A percentile compares a stretch with the other conserved stretches of the same genome.
Conservation (phyloP, 139 green algal genomes). For the Chlamydomonas schloesseri region DNA sequence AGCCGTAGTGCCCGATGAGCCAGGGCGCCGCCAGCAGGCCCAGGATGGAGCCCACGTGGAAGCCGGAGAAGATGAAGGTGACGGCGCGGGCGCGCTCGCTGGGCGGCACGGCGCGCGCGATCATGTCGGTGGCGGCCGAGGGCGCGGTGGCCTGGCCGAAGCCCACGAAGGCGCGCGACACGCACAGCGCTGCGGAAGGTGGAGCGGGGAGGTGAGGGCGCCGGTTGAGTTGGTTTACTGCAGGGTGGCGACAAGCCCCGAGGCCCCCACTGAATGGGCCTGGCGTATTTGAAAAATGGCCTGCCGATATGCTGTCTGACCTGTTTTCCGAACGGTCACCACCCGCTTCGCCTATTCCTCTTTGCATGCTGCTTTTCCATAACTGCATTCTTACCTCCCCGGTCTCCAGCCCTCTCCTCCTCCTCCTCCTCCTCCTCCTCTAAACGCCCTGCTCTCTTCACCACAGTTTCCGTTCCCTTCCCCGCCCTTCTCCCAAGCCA, state of each 20-base stretch:
- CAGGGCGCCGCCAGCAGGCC: conserved; percentile 83
- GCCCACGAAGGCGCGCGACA: conserved; percentile 85
- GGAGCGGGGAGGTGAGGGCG: background rate
- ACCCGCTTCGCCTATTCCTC: too few species aligned
- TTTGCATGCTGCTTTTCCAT: too few species aligned
- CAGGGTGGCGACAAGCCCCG: too few species aligned
- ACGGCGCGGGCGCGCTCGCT: conserved; percentile 85
- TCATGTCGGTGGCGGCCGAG: conserved; percentile 90
- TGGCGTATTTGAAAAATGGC: background rate
- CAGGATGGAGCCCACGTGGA: conserved; percentile 93
- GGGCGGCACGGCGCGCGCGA: conserved; percentile 80
- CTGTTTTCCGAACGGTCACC: too few species aligned
- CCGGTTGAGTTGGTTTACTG: too few species aligned
- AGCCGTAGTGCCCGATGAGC: conserved; percentile 86
- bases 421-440: too few species aligned
- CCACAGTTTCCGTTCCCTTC: too few species aligned
- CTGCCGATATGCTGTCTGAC: too few species aligned
- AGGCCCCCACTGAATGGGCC: background rate
- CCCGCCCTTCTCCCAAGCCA: background rate
- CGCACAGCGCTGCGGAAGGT: conserved; percentile 69
- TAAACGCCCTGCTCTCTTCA: too few species aligned
- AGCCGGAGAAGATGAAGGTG: conserved; percentile 90
- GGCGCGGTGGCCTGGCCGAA: conserved; percentile 95
- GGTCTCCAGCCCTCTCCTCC: background rate
- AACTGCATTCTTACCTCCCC: too few species aligned